Conservation (phyloP, 176 grass and related monocot species). For the Cenchrus americanus region DNA sequence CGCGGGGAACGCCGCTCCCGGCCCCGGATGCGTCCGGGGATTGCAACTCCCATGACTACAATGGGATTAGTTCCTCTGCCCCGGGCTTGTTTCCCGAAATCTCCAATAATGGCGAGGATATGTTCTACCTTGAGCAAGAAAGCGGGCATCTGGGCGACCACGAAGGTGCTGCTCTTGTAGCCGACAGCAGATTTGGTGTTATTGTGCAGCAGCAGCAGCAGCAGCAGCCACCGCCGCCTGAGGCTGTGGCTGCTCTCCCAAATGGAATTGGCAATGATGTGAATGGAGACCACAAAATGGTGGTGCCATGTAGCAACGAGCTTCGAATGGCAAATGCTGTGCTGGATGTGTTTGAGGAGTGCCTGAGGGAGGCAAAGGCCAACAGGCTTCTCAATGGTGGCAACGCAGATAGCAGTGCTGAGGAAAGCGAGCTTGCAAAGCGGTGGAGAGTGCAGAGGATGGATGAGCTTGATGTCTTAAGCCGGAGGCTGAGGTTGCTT, state of each 20-base stretch:
- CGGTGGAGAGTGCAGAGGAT: conserved; percentile 73
- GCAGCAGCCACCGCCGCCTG: conserved; percentile 17
- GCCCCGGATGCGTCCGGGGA: conserved; percentile 35
- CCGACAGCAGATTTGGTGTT: conserved; percentile 39
- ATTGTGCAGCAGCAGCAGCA: conserved; percentile 38
- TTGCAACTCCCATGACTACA: conserved; percentile 48
- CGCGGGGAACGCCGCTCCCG: conserved; percentile 1
- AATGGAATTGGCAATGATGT: conserved; percentile 24
- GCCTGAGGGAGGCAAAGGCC: conserved; percentile 62
- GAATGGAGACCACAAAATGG: conserved; percentile 41
- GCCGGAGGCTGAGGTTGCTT: conserved; percentile 65
- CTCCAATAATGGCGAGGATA: conserved; percentile 2
- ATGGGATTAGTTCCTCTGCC: conserved; percentile 36
- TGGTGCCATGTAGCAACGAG: conserved; percentile 33
- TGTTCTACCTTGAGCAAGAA: conserved; percentile 44
- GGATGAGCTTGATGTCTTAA: conserved; percentile 69
- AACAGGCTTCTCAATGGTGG: neutral
- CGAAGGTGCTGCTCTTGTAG: conserved; percentile 1
- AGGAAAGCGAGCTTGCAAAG: conserved; percentile 51
- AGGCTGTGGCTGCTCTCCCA: neutral
- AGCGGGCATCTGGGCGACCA: conserved; percentile 32
- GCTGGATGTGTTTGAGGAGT: conserved; percentile 79
- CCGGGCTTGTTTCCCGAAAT: conserved; percentile 4
- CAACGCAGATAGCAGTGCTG: neutral
- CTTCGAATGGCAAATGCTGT: conserved; percentile 50